Evolutionary conservation across 768 basidiomycete genomes (phyloP), one percentile per base, ranked within the genome.

Genomic region (Lactarius akahatsu): DNA sequence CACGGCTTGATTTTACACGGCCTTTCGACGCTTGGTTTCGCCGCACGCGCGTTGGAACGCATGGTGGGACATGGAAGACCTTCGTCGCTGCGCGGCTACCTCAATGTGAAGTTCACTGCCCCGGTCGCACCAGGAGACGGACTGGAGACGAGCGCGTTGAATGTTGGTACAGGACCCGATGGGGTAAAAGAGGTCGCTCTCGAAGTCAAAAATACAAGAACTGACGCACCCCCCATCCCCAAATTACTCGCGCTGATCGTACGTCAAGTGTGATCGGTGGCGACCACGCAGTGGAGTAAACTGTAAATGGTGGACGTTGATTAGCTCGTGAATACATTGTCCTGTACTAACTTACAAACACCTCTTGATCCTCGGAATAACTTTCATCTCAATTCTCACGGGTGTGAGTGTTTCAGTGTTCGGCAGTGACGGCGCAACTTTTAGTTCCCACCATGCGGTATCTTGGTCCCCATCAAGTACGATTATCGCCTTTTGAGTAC

Each of bases 111-210:
- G 28, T 95, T 96, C 79, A 92, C 91, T 0, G 81, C 89, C 1
- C 93, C 92, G 38, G 91, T 94, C 13, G 87, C 84, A 75, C 92
- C 91, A 13, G 92, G 92, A 0, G 91, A 93, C 74, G 83, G 81
- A 50, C 81, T 94, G 36, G 88, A 94, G 82, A 92, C 90, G 10
- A 80, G 81, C 56, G 83, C 86, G 43, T 94, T 92, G 92, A 89
- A 91, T 71, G 81, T 93, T 6, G 90, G 89, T 3, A 75, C 81
- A 4, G 77, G 73, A 2, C 76, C 76, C 4, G 70, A 76, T 28
- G 80, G 77, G 28, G 75, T 75, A 47, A 74, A 72, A 7, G 79
- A 81, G 68, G 66, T 81, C 30, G 70, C 74, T 10, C 80, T 81
- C 62, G 75, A 75, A 36, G 78, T 77, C 52, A 80, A 76, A 72